Conservation (phyloP, 164 flowering plant species). For the Magnolia changhungtana region DNA sequence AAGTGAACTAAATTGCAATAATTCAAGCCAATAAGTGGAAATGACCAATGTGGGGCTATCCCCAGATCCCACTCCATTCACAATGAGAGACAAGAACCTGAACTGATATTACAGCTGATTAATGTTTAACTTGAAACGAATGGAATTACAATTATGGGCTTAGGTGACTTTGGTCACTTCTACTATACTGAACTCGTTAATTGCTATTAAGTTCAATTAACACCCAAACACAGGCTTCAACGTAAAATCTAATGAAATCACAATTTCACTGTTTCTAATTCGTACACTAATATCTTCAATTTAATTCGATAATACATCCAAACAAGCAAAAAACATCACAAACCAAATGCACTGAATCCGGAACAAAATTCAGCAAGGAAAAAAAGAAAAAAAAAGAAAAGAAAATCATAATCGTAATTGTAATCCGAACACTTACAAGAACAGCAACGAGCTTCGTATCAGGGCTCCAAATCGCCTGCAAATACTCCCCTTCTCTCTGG, state of each 20-base stretch:
- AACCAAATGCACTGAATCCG: background rate
- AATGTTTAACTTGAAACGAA: no score
- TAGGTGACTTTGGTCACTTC: background rate
- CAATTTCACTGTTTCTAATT: background rate
- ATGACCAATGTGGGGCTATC: no score
- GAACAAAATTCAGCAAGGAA: background rate
- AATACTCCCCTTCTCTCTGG: conserved; percentile 81
- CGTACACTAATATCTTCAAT: background rate
- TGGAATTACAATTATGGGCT: no score
- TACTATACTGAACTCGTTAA: background rate
- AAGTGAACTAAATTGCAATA: no score
- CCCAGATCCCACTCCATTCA: no score
- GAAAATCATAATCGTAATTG: no score
- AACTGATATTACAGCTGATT: no score
- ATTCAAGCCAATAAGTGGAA: no score
- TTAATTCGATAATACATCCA: background rate
- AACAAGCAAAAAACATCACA: background rate
- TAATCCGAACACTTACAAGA: conserved; percentile 48
- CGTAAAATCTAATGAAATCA: no score
- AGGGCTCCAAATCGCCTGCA: conserved; percentile 88
- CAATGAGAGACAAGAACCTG: no score
- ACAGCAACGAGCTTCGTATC: conserved; percentile 78
- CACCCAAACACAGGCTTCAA: background rate
- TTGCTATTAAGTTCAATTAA: background rate
- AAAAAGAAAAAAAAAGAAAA: background rate